These are phyloP conservation scores for Jimgerdemannia lactiflua DNA, from an alignment of 192 early-diverging fungal genomes.

Conservation along the genomic window DNA sequence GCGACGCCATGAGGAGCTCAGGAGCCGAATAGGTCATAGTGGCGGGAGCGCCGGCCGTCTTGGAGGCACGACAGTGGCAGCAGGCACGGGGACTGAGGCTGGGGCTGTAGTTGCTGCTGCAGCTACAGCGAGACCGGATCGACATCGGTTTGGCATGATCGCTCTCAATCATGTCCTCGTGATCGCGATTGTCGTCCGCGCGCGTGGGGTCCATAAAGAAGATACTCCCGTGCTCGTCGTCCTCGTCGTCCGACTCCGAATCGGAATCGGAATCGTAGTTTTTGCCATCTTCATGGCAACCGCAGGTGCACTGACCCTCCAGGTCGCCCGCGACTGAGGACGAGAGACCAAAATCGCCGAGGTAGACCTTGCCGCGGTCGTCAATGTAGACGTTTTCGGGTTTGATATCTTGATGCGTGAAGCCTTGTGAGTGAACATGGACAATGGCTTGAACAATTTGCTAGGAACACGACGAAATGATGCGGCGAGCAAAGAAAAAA, in stretches of 20 bases:
- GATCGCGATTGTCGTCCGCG: neutral
- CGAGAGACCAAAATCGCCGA: neutral
- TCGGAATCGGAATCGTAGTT: neutral
- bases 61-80: neutral
- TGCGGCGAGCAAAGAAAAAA: neutral
- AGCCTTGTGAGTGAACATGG: neutral
- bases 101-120: neutral
- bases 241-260: neutral
- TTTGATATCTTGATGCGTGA: neutral
- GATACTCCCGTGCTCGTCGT: neutral
- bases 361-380: neutral
- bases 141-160: neutral
- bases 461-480: neutral
- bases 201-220: neutral
- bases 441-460: neutral
- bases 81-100: neutral
- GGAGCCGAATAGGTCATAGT: neutral
- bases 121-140: neutral
- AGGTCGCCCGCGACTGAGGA: neutral
- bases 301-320: neutral
- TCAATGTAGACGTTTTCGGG: neutral
- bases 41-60: neutral
- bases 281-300: neutral
- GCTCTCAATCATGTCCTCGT: neutral
- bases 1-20: neutral